phyloP scores from a whole-genome alignment of 495 filamentous ascomycete genomes.

The Penicillium alfredii region DNA sequence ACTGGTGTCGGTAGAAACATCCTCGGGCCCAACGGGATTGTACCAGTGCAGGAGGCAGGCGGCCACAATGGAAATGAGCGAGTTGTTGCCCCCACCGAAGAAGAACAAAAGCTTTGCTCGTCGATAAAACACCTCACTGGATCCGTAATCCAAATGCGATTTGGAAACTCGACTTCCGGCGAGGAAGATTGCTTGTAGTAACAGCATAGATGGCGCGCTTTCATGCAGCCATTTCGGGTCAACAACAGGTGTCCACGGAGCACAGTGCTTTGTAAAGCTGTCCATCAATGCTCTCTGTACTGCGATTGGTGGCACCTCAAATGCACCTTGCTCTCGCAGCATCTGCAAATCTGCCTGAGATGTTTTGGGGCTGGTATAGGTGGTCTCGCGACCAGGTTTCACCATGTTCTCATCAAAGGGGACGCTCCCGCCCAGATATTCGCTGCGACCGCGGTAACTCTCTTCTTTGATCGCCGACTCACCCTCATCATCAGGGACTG shows the following conservation, averaged over 20 bases:
- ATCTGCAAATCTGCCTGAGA: conserved; percentile 22
- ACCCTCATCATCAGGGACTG: conserved; percentile 5
- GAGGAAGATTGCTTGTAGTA: conserved; percentile 22
- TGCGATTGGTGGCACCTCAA: conserved; percentile 19
- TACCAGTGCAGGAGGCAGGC: conserved; percentile 28
- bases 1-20: conserved; percentile 28
- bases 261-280: conserved; percentile 22
- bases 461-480: conserved; percentile 24
- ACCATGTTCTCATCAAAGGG: conserved; percentile 31
- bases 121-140: conserved; percentile 26
- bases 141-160: conserved; percentile 24
- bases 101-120: conserved; percentile 26
- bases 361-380: conserved; percentile 21
- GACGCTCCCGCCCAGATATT: conserved; percentile 26
- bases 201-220: conserved; percentile 21
- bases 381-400: conserved; percentile 24
- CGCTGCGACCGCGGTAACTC: conserved; percentile 26
- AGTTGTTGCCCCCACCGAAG: conserved; percentile 23
- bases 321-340: conserved; percentile 24
- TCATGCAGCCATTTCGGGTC: conserved; percentile 24
- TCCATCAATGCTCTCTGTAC: conserved; percentile 25
- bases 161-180: conserved; percentile 25
- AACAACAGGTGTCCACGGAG: conserved; percentile 24
- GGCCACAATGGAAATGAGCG: conserved; percentile 26
- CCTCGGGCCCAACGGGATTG: conserved; percentile 25